Base-by-base conservation (phyloP, 257 asterid species). In the Datura wrightii region DNA sequence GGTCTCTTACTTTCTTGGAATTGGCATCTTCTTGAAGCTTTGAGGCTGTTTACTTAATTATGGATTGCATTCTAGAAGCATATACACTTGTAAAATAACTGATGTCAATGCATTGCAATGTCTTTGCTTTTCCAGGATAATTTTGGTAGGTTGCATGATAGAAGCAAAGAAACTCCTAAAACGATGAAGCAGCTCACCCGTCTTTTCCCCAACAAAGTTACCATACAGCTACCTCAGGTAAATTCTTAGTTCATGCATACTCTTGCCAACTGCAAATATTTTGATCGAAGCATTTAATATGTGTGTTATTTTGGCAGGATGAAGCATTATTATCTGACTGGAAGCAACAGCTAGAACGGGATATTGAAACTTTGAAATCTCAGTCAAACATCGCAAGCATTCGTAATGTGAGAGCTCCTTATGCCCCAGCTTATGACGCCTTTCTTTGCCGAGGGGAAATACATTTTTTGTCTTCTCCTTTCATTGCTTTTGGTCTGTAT, bases 161-260 rank as follows among this genome's bases (percentile, higher is more conserved):
- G 92, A 88, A 91, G 86, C 90, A 96, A 96, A 89, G 98, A 96
- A 90, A 92, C 94, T 60, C 93, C 97, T 62, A 96, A 96, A 91
- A 89, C 92, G 86, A 80, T 90, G 93, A 94, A 94, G 92, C 97
- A 92, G 87, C 94, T 96, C 83, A 89, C 87, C 85, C 97, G 97
- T 41, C 96, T 96, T 87, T 96, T 96, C 84, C 98, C 97, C 37
- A 96, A 96, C 90, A 96, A 94, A 93, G 94, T 96, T 70, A 86
- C 94, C 66, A 91, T 96, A 87, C 98, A 93, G 89, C 87, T 90
- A 83, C 99, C 99, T 79, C 99, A 96, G 97, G 99, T 94, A 88
- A 88, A 65, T 67, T n/a, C 52, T 58, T 83, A 58, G 60, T 83
- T 83, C 15, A 50, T 37, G 80, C 34, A 55, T 83, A 18, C 54